Evolutionary conservation across 768 basidiomycete species (phyloP).

Genomic region (Lenzites betulinus): DNA sequence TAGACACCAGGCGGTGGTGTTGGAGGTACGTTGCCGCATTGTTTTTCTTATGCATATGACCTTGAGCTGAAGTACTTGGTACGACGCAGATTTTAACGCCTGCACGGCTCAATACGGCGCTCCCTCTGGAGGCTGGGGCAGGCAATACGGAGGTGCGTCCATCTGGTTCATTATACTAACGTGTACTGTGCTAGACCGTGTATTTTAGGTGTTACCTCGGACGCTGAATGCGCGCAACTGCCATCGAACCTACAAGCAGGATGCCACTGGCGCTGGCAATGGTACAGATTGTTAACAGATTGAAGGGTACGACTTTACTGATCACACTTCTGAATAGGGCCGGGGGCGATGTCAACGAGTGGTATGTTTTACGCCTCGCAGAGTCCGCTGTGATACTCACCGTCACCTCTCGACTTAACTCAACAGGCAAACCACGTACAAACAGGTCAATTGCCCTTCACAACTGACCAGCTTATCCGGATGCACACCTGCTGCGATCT

Average conservation of each 20-base stretch:
- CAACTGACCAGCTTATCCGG: constrained; percentile 24
- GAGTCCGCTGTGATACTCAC: too few relatives aligned
- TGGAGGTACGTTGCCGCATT: constrained; percentile 8
- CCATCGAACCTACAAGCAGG: constrained; percentile 29
- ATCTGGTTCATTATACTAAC: too few relatives aligned
- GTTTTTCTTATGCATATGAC: background rate
- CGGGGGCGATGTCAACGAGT: constrained; percentile 16
- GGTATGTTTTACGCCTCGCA: background rate
- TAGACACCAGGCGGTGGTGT: constrained; percentile 30
- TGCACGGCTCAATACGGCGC: constrained; percentile 27
- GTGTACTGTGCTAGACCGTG: background rate
- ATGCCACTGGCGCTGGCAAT: constrained; percentile 31
- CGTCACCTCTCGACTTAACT: background rate
- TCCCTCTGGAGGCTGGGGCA: constrained; percentile 17
- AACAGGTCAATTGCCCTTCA: constrained; percentile 28
- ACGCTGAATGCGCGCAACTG: constrained; percentile 25
- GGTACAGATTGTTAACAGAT: constrained; percentile 11
- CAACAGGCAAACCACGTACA: constrained; percentile 19
- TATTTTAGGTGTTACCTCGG: constrained; percentile 22
- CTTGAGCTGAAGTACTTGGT: background rate
- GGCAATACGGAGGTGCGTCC: constrained; percentile 17
- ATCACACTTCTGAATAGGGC: constrained; percentile 2
- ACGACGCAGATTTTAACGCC: constrained; percentile 17
- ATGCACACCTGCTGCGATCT: constrained; percentile 21
- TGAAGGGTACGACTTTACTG: background rate